Base-by-base conservation (phyloP, 371 early-diverging fungal genomes). In the Blakeslea trispora region DNA sequence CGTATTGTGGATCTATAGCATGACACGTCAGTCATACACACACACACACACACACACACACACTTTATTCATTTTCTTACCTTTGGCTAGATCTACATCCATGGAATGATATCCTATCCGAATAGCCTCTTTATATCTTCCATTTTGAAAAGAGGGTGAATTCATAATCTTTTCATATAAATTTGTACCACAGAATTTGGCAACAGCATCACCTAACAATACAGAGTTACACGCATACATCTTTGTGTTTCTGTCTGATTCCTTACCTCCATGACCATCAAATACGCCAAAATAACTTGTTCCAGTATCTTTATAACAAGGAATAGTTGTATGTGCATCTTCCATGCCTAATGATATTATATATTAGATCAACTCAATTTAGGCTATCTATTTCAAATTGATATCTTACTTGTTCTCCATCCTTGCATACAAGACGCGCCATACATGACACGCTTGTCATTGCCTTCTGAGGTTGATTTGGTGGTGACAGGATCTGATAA, bases 291-390 rank as follows among this genome's bases (percentile, higher is more conserved):
- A 96, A 77, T 93, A 95, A 17, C 88, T 83, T 21, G 66, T 58
- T 19, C 74, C 72, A 22, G 71, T 72, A 28, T 70, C 57, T 8
- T 61, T 63, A 28, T 94, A 66, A 41, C 80, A 77, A 15, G 91
- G 79, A 44, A 90, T 52, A 35, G 92, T 87, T 15, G 94, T 90
- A 75, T 96, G 97, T 11, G 93, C 92, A 69, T 96, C 97, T 75
- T 96, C 96, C 96, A 96, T 96, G 54, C 79, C 92, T 92, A 71
- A n/a, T n/a, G n/a, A n/a, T n/a, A n/a, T n/a, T n/a, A n/a, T n/a
- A n/a, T 55, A 56, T 43, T 42, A 15, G 41, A 43, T 22, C 10
- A 45, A 42, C 31, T n/a, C n/a, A n/a, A n/a, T n/a, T n/a, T n/a
- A n/a, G n/a, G n/a, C 21, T 15, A 34, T 0, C 23, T 21, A 9